phyloP scores from a whole-genome alignment of 345 rosid species.

The Balakata baccata region DNA sequence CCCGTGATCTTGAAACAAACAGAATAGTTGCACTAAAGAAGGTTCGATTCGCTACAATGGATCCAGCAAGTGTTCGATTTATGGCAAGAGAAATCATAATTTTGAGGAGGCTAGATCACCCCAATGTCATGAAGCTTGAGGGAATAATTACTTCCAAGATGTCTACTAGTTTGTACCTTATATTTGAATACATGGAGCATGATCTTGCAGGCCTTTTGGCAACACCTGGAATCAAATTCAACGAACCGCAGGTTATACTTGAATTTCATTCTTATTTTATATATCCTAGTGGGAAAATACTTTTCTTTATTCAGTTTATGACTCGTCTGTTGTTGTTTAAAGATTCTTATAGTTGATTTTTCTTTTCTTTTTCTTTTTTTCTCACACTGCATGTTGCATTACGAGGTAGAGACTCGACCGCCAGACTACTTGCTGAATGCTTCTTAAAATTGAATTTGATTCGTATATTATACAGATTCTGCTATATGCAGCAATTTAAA shows the following conservation, averaged over 20 bases:
- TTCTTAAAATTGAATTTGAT: too few species aligned
- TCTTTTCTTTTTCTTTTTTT: too few species aligned
- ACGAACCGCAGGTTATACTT: slow-evolving; percentile 54
- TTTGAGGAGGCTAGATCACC: slow-evolving; percentile 63
- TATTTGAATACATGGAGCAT: slow-evolving; percentile 73
- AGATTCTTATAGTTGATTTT: too few species aligned
- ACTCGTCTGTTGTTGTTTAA: too few species aligned
- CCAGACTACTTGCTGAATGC: too few species aligned
- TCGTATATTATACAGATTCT: too few species aligned
- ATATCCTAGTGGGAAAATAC: too few species aligned
- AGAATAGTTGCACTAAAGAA: slow-evolving; percentile 69
- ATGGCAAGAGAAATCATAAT: slow-evolving; percentile 74
- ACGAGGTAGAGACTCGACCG: too few species aligned
- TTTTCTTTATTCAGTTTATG: too few species aligned
- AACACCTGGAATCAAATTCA: slow-evolving; percentile 47
- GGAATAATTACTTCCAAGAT: slow-evolving; percentile 62
- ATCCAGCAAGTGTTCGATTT: slow-evolving; percentile 67
- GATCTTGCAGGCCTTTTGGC: slow-evolving; percentile 64
- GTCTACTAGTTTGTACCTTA: slow-evolving; percentile 61
- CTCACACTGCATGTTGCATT: too few species aligned
- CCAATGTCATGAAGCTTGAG: slow-evolving; percentile 73
- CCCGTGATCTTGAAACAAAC: slow-evolving; percentile 59
- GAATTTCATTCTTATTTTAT: slow-evolving; percentile 1
- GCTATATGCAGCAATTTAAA: too few species aligned
- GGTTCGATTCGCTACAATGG: slow-evolving; percentile 70